Conservation (phyloP, 345 rosid species). For the Theobroma cacao region DNA sequence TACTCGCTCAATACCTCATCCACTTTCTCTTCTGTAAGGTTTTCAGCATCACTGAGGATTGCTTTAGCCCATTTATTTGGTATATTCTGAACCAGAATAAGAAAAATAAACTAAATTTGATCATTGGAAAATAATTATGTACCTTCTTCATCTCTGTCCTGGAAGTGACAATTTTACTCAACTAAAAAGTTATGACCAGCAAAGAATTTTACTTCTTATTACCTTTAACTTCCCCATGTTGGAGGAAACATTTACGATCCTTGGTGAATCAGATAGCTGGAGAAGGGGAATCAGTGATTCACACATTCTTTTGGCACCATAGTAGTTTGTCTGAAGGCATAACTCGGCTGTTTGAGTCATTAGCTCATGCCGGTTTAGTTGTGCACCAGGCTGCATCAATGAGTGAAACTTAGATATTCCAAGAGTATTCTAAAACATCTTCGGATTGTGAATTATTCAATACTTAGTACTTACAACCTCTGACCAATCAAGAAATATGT, state of each 20-base stretch:
- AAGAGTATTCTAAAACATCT: neutral
- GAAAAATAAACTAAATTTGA: neutral
- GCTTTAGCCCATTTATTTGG: constrained; percentile 28
- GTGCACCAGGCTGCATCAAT: constrained; percentile 21
- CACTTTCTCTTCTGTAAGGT: constrained; percentile 31
- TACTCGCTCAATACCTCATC: constrained; percentile 27
- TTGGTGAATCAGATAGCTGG: neutral
- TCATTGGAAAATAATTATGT: too few relatives aligned
- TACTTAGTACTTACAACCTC: too few relatives aligned
- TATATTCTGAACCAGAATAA: constrained; percentile 15
- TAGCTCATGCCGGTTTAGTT: constrained; percentile 16
- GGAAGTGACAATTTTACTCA: neutral
- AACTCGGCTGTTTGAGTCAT: constrained; percentile 15
- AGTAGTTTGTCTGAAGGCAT: constrained; percentile 45
- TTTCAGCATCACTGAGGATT: constrained; percentile 20
- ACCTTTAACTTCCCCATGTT: neutral
- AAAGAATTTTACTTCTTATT: neutral
- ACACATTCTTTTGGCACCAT: constrained; percentile 33
- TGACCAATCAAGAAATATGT: neutral
- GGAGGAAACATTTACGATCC: constrained; percentile 4
- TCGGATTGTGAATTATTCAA: too few relatives aligned
- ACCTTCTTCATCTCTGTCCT: neutral
- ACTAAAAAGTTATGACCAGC: neutral
- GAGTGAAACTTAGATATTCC: neutral
- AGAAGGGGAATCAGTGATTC: constrained; percentile 41